Conservation (phyloP, 1,284 basidiomycete genomes). For the Dichomitus squalens region DNA sequence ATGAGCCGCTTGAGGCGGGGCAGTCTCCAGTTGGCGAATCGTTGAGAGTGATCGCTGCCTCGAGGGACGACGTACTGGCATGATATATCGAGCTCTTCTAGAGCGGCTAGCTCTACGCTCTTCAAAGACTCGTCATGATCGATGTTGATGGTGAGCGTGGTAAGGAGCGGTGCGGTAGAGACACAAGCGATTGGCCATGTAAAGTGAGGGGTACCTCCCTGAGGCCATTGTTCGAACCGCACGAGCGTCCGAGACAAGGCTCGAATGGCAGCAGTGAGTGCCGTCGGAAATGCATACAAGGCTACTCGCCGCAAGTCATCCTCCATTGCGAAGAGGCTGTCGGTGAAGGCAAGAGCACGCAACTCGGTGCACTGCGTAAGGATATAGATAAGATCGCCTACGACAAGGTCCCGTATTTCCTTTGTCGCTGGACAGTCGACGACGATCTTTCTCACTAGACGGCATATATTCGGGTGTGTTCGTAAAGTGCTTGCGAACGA, state of each 20-base stretch:
- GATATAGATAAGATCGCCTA: constrained; percentile 7
- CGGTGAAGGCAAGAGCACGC: constrained; percentile 10
- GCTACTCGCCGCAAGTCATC: constrained; percentile 7
- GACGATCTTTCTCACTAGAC: constrained; percentile 6
- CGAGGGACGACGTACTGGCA: constrained; percentile 9
- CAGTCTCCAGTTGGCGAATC: constrained; percentile 10
- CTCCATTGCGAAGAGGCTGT: constrained; percentile 13
- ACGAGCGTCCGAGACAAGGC: neutral
- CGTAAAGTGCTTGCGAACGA: constrained; percentile 7
- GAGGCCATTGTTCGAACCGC: constrained; percentile 15
- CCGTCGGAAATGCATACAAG: constrained; percentile 5
- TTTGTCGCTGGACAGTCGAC: constrained; percentile 12
- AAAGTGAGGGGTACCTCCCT: constrained; percentile 14
- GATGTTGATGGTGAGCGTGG: constrained; percentile 13
- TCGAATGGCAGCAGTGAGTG: neutral
- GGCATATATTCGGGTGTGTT: constrained; percentile 1
- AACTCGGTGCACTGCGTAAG: constrained; percentile 7
- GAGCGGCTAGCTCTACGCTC: neutral
- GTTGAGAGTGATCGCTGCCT: neutral
- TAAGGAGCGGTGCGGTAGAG: constrained; percentile 1
- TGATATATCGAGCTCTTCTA: constrained; percentile 16
- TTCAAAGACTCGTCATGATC: constrained; percentile 8
- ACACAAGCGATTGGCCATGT: constrained; percentile 8
- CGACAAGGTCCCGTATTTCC: constrained; percentile 5
- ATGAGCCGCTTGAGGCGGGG: constrained; percentile 11